phyloP scores from a whole-genome alignment of 2,329 filamentous ascomycete species.

The Septoria petroselini region DNA sequence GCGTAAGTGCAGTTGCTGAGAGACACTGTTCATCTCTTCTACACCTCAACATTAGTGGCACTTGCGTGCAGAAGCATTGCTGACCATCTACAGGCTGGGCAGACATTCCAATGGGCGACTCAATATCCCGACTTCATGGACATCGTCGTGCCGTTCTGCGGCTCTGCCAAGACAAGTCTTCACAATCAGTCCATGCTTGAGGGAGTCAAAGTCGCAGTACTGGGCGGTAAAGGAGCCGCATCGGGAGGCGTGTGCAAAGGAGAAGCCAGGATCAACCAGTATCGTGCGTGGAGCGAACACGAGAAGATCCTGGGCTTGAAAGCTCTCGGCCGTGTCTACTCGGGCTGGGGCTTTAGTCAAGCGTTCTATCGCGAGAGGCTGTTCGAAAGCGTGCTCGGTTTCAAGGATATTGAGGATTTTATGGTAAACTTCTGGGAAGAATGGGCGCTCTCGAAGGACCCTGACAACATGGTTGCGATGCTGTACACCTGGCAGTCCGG shows the following conservation, averaged over 20 bases:
- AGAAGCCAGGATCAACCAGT: constrained; percentile 40
- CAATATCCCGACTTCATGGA: constrained; percentile 58
- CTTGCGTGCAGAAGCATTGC: too few relatives aligned
- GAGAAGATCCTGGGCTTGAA: constrained; percentile 60
- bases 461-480: constrained; percentile 73
- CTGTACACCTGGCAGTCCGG: constrained; percentile 74
- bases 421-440: constrained; percentile 72
- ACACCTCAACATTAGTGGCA: too few relatives aligned
- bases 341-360: constrained; percentile 77
- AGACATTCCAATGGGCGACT: constrained; percentile 43
- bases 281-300: constrained; percentile 39
- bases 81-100: too few relatives aligned
- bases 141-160: constrained; percentile 63
- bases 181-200: constrained; percentile 69
- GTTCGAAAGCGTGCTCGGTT: constrained; percentile 64
- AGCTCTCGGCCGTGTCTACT: constrained; percentile 65
- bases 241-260: constrained; percentile 54
- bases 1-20: constrained; percentile 29
- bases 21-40: too few relatives aligned
- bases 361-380: constrained; percentile 71
- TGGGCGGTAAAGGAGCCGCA: constrained; percentile 55
- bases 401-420: constrained; percentile 68
- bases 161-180: constrained; percentile 60
- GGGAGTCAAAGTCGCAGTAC: constrained; percentile 59
- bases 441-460: constrained; percentile 70